Evolutionary conservation across 192 early-diverging fungal species (phyloP).

Genomic region (Irineochytrium annulatum): DNA sequence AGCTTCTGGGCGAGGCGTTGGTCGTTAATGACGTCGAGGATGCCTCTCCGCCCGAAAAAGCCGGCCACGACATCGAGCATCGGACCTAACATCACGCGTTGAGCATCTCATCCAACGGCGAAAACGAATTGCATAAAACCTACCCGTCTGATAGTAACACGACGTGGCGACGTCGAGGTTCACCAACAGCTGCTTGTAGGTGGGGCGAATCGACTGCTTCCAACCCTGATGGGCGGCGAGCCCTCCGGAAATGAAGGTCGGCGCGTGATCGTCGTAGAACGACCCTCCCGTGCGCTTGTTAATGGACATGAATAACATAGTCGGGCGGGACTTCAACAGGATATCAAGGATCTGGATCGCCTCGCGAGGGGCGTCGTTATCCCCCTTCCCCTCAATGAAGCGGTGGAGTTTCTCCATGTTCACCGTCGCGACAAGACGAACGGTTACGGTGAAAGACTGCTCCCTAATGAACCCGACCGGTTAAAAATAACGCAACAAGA

Average conservation of each 20-base stretch:
- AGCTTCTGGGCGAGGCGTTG: not conserved
- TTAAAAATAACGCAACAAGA: too few species aligned
- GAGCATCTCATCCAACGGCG: not conserved
- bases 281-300: constrained; percentile 5
- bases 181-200: constrained; percentile 6
- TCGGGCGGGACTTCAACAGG: constrained; percentile 8
- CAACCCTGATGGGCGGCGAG: constrained; percentile 12
- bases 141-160: constrained; percentile 11
- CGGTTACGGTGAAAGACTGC: constrained; percentile 7
- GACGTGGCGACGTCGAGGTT: constrained; percentile 10
- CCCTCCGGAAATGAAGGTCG: constrained; percentile 13
- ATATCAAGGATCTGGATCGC: constrained; percentile 15
- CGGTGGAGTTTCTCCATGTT: constrained; percentile 8
- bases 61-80: constrained; percentile 2
- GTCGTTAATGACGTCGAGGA: constrained; percentile 1
- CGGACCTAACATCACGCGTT: not conserved
- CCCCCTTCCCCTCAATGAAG: constrained; percentile 10
- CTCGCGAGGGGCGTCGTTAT: constrained; percentile 10
- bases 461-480: too few species aligned
- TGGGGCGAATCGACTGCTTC: constrained; percentile 20
- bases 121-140: not conserved
- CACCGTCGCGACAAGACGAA: constrained; percentile 4
- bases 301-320: constrained; percentile 16
- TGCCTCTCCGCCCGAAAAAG: constrained; percentile 6
- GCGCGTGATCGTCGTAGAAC: constrained; percentile 18